phyloP scores from a whole-genome alignment of 805 yeast genomes.

The Sporopachydermia lactativora region DNA sequence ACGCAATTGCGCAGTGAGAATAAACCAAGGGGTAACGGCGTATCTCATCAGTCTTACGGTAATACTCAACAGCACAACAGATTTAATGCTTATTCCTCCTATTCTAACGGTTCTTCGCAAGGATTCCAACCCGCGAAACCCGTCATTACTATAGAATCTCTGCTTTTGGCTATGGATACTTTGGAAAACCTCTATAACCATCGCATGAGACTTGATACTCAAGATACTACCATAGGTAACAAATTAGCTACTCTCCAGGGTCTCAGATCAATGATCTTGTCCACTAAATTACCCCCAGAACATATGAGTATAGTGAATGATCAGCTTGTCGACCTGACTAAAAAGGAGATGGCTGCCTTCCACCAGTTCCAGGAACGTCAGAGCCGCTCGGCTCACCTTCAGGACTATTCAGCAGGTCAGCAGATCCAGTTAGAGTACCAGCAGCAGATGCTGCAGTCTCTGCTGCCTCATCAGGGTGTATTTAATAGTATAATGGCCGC shows the following conservation, averaged over 20 bases:
- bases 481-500: not conserved
- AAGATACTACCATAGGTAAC: constrained; percentile 14
- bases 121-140: not conserved
- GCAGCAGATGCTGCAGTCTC: not conserved
- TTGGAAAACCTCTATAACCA: constrained; percentile 21
- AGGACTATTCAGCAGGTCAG: not conserved
- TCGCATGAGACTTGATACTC: constrained; percentile 18
- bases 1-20: constrained; percentile 23
- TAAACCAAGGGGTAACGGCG: constrained; percentile 8
- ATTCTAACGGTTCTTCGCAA: not conserved
- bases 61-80: constrained; percentile 7
- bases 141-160: constrained; percentile 5
- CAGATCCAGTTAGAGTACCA: constrained; percentile 1
- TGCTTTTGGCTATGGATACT: constrained; percentile 23
- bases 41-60: not conserved
- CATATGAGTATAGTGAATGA: constrained; percentile 19
- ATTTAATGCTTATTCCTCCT: constrained; percentile 5
- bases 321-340: constrained; percentile 28
- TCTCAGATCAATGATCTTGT: constrained; percentile 5
- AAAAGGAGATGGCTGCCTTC: constrained; percentile 21
- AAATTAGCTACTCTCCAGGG: constrained; percentile 7
- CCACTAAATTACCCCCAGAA: constrained; percentile 4
- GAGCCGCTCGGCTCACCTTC: not conserved
- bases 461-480: not conserved
- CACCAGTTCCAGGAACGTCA: not conserved